Conservation (phyloP, 768 basidiomycete species). For the Tulasnella sp. region DNA sequence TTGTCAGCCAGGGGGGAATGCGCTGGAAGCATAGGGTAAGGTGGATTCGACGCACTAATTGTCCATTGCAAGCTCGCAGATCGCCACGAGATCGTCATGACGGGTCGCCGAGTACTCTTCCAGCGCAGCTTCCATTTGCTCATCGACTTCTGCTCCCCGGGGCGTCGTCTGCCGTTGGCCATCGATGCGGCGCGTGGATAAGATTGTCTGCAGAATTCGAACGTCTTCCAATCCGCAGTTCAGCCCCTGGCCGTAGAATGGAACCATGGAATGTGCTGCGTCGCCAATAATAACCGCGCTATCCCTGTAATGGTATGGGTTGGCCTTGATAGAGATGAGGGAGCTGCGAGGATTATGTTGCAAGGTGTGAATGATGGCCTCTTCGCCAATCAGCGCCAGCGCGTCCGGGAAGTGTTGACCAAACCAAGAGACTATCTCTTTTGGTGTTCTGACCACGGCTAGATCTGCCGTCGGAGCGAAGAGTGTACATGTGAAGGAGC, state of each 20-base stretch:
- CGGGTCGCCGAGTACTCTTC: slow-evolving; percentile 69
- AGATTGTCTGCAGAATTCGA: slow-evolving; percentile 66
- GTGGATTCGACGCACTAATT: slow-evolving; percentile 68
- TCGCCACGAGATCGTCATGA: slow-evolving; percentile 82
- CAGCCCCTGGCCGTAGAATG: slow-evolving; percentile 93
- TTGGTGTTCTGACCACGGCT: slow-evolving; percentile 41
- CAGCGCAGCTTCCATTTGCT: slow-evolving; percentile 37
- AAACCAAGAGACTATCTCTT: slow-evolving; percentile 59
- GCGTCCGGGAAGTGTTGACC: slow-evolving; percentile 78
- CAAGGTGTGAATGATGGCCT: slow-evolving; percentile 67
- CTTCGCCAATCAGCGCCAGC: slow-evolving; percentile 73
- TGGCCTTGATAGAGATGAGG: slow-evolving; percentile 82
- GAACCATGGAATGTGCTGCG: slow-evolving; percentile 97
- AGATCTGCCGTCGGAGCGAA: slow-evolving; percentile 78
- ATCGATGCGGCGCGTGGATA: slow-evolving; percentile 60
- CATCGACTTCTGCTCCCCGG: slow-evolving; percentile 7
- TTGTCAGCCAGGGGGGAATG: too few species aligned
- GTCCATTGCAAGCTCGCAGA: slow-evolving; percentile 84
- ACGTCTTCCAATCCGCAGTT: slow-evolving; percentile 98
- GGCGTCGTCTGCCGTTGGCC: not conserved
- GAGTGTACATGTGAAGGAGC: slow-evolving; percentile 92
- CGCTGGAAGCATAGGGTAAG: not conserved
- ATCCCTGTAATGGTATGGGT: slow-evolving; percentile 85
- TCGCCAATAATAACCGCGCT: slow-evolving; percentile 84
- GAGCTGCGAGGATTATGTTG: slow-evolving; percentile 75